phyloP scores from a whole-genome alignment of 495 filamentous ascomycete species.

The Aspergillus coremiiformis region DNA sequence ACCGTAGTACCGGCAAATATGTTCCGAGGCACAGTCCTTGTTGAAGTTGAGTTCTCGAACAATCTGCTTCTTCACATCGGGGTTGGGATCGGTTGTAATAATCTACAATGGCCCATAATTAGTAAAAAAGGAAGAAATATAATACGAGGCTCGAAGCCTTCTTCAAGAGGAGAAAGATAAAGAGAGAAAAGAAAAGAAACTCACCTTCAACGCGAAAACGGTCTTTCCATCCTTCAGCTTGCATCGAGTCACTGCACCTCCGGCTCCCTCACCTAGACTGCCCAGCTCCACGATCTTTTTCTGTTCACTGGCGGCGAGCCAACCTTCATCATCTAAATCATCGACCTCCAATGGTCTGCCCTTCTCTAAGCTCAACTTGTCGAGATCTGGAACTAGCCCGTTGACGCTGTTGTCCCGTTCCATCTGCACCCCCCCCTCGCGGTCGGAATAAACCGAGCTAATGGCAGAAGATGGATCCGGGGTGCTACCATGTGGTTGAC shows the following conservation, averaged over 20 bases:
- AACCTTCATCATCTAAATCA: conserved; percentile 88
- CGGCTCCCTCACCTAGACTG: conserved; percentile 88
- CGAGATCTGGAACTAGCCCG: conserved; percentile 60
- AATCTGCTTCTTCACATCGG: conserved; percentile 96
- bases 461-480: conserved; percentile 87
- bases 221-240: conserved; percentile 85
- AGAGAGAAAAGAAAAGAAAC: conserved; percentile 10
- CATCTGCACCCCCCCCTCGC: conserved; percentile 59
- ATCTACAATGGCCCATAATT: conserved; percentile 49
- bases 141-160: not conserved
- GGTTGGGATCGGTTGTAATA: conserved; percentile 95
- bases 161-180: no score
- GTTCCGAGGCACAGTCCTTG: conserved; percentile 86
- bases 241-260: conserved; percentile 89
- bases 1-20: conserved; percentile 96
- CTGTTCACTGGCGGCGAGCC: conserved; percentile 84
- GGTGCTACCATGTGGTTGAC: conserved; percentile 54
- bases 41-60: conserved; percentile 93
- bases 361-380: conserved; percentile 69
- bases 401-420: conserved; percentile 67
- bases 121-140: conserved; percentile 5
- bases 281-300: conserved; percentile 83
- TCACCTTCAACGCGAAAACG: conserved; percentile 92
- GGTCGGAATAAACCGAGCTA: conserved; percentile 72
- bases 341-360: conserved; percentile 80